Evolutionary conservation across 441 rosid genomes (phyloP).

Genomic region (Mallotus japonicus): DNA sequence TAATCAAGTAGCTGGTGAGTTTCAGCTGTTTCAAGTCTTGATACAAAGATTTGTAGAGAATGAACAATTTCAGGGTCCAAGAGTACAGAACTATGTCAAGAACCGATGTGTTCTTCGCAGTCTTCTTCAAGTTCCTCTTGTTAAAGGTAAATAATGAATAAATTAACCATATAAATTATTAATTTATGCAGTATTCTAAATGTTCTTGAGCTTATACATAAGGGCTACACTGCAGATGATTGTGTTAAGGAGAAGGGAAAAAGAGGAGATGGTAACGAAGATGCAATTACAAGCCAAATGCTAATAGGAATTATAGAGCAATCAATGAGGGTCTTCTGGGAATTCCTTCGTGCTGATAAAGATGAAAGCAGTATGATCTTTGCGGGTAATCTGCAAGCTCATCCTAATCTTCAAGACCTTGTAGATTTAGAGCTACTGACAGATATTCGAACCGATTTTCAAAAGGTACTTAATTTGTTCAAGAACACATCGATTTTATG

Average conservation of each 20-base stretch:
- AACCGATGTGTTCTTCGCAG: slow-evolving; percentile 49
- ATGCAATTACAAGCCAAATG: slow-evolving; percentile 36
- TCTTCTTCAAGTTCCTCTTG: slow-evolving; percentile 65
- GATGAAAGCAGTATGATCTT: slow-evolving; percentile 28
- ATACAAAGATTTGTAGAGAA: slow-evolving; percentile 64
- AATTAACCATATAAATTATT: no score
- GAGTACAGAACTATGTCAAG: slow-evolving; percentile 58
- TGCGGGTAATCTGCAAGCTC: slow-evolving; percentile 36
- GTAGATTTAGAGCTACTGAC: slow-evolving; percentile 46
- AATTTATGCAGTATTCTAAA: background rate
- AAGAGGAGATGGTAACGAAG: slow-evolving; percentile 33
- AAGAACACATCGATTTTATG: background rate
- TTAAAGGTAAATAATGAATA: slow-evolving; percentile 45
- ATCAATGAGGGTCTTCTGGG: slow-evolving; percentile 57
- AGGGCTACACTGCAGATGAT: slow-evolving; percentile 46
- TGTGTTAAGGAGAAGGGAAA: slow-evolving; percentile 35
- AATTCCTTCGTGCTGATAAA: slow-evolving; percentile 57
- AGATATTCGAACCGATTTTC: slow-evolving; percentile 45
- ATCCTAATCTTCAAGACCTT: slow-evolving; percentile 45
- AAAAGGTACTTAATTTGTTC: slow-evolving; percentile 45
- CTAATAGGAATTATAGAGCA: slow-evolving; percentile 43
- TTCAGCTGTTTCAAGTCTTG: slow-evolving; percentile 71
- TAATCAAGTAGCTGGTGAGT: slow-evolving; percentile 63
- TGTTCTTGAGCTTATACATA: background rate
- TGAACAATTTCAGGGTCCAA: slow-evolving; percentile 62